phyloP scores from a whole-genome alignment of 2,329 filamentous ascomycete species.

The Venturia effusa region DNA sequence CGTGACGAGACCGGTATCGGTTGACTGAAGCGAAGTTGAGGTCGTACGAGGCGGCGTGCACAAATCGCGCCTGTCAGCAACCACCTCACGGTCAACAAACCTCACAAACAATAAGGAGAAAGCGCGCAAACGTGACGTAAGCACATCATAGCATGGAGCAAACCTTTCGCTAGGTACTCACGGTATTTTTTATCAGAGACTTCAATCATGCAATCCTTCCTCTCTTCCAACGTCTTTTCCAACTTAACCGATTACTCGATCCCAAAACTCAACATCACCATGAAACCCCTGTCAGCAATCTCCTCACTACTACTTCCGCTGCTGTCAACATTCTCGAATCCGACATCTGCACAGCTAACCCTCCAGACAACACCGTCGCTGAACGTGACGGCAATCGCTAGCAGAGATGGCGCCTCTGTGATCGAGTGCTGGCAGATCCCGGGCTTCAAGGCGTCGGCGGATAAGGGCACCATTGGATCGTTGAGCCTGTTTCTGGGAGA shows the following conservation, averaged over 20 bases:
- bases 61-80: no score
- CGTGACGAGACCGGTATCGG: neutral
- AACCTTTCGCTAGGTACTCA: no score
- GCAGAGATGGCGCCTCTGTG: neutral
- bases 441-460: neutral
- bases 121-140: neutral
- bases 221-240: neutral
- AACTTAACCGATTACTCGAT: neutral
- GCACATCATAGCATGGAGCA: neutral
- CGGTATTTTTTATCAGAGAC: neutral
- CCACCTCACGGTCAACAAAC: no score
- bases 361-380: constrained; percentile 1
- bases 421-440: constrained; percentile 12
- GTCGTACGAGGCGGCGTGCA: neutral
- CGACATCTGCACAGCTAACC: neutral
- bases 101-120: neutral
- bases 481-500: constrained; percentile 10
- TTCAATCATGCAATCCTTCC: neutral
- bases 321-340: neutral
- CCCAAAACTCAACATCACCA: neutral
- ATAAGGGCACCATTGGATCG: constrained; percentile 4
- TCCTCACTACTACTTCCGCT: neutral
- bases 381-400: constrained; percentile 12
- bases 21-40: neutral
- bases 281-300: neutral